These are phyloP conservation scores for Xylaria hypoxylon DNA, from an alignment of 2,329 filamentous ascomycete species.

Conservation along the genomic window DNA sequence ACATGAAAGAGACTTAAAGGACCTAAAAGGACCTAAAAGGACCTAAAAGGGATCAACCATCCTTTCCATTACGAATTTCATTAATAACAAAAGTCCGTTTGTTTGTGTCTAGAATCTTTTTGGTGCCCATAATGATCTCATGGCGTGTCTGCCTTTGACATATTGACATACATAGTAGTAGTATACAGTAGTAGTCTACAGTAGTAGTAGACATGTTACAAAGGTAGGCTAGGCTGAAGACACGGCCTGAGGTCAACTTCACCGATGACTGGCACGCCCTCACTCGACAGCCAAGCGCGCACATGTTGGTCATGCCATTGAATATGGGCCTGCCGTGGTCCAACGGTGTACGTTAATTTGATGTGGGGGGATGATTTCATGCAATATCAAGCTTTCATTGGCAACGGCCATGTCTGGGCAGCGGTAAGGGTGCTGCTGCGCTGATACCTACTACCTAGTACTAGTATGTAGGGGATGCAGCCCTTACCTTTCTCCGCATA, in stretches of 20 bases:
- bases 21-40: too few species aligned
- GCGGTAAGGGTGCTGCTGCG: slow-evolving; percentile 25
- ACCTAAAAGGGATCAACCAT: slow-evolving; percentile 29
- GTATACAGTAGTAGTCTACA: too few species aligned
- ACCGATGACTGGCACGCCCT: slow-evolving; percentile 30
- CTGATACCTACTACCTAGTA: too few species aligned
- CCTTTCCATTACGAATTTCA: slow-evolving; percentile 26
- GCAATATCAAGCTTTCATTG: slow-evolving; percentile 36
- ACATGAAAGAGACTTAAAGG: slow-evolving; percentile 24
- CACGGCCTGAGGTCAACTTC: background rate
- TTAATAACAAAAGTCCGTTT: slow-evolving; percentile 20
- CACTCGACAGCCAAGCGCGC: slow-evolving; percentile 31
- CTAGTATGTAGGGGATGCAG: slow-evolving; percentile 22
- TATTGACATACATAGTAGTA: too few species aligned
- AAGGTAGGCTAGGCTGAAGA: slow-evolving; percentile 8
- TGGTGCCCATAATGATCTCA: background rate
- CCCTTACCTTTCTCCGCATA: slow-evolving; percentile 43
- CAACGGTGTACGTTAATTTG: slow-evolving; percentile 32
- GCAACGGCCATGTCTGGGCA: slow-evolving; percentile 1
- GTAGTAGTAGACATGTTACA: background rate
- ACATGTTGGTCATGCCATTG: slow-evolving; percentile 24
- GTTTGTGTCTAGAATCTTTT: slow-evolving; percentile 13
- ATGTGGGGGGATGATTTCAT: slow-evolving; percentile 25
- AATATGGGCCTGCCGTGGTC: slow-evolving; percentile 26
- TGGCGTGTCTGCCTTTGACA: slow-evolving; percentile 11